Evolutionary conservation across 2,329 filamentous ascomycete species (phyloP).

Genomic region (Colletotrichum euphorbiae): DNA sequence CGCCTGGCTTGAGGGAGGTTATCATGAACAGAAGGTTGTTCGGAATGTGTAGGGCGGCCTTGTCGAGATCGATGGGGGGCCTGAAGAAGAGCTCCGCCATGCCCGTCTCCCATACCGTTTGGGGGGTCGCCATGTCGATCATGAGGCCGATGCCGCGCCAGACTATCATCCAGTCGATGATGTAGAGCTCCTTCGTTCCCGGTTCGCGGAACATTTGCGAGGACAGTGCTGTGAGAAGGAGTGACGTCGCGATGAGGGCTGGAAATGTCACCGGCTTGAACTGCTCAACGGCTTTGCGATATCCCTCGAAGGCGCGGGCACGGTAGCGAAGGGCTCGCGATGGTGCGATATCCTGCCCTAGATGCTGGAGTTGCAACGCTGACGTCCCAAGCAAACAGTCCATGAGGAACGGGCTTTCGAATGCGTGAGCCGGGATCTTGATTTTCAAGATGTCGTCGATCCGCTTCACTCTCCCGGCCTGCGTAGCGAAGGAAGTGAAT

Average conservation of each 20-base stretch:
- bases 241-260: slow-evolving; percentile 63
- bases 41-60: slow-evolving; percentile 56
- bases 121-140: slow-evolving; percentile 52
- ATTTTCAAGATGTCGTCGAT: slow-evolving; percentile 59
- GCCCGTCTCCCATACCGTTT: slow-evolving; percentile 53
- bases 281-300: slow-evolving; percentile 62
- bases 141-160: slow-evolving; percentile 67
- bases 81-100: slow-evolving; percentile 61
- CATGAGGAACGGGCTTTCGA: slow-evolving; percentile 66
- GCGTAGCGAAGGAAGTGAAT: slow-evolving; percentile 58
- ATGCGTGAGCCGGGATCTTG: slow-evolving; percentile 62
- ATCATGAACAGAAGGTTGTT: slow-evolving; percentile 63
- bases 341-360: slow-evolving; percentile 53
- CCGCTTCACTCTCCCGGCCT: slow-evolving; percentile 48
- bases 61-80: slow-evolving; percentile 60
- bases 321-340: slow-evolving; percentile 57
- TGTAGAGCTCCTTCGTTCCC: slow-evolving; percentile 58
- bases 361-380: slow-evolving; percentile 60
- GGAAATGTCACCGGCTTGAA: slow-evolving; percentile 59
- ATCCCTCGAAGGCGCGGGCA: slow-evolving; percentile 62
- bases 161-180: slow-evolving; percentile 67
- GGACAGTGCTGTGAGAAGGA: slow-evolving; percentile 63
- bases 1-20: slow-evolving; percentile 55
- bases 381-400: slow-evolving; percentile 65
- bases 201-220: slow-evolving; percentile 63